A percentile compares a stretch with the other conserved stretches of the same genome.
phyloP scores from a whole-genome alignment of 1,139 yeast species.

The Suhomyces choctaworum region DNA sequence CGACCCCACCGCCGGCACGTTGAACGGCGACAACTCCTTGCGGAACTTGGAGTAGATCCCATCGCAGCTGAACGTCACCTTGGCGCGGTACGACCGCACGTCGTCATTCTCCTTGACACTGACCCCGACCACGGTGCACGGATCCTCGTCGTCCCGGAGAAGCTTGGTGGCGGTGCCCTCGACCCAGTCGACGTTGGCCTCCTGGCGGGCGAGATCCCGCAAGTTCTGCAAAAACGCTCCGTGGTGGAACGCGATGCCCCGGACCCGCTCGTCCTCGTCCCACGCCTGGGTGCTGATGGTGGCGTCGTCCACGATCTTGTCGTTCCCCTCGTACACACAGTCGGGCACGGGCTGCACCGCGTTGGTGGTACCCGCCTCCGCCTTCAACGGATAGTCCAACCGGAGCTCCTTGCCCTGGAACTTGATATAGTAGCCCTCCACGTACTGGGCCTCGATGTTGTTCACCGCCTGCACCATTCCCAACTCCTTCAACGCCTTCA shows the following conservation, averaged over 20 bases:
- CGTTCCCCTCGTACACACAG: conserved; percentile 56
- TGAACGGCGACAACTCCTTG: conserved; percentile 58
- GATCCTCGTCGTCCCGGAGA: conserved; percentile 48
- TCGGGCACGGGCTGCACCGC: conserved; percentile 52
- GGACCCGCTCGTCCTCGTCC: conserved; percentile 62
- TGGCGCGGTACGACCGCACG: conserved; percentile 46
- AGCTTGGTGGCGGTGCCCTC: conserved; percentile 80
- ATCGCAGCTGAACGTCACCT: conserved; percentile 79
- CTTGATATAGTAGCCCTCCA: conserved; percentile 78
- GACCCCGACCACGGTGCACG: conserved; percentile 65
- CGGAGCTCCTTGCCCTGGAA: conserved; percentile 56
- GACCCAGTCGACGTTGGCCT: conserved; percentile 69
- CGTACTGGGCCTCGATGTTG: conserved; percentile 76
- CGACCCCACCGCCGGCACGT: conserved; percentile 69
- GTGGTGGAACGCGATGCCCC: conserved; percentile 89
- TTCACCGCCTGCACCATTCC: conserved; percentile 83
- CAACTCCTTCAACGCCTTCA: conserved; percentile 73
- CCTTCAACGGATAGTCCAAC: conserved; percentile 72
- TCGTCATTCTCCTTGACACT: conserved; percentile 37
- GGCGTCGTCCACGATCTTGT: conserved; percentile 50
- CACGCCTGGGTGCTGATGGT: conserved; percentile 51
- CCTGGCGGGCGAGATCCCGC: conserved; percentile 66
- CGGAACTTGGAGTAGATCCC: conserved; percentile 95
- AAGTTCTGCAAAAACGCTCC: conserved; percentile 82
- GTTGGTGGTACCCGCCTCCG: conserved; percentile 42